Evolutionary conservation across 805 yeast species (phyloP).

Genomic region (Ogataea corticis): DNA sequence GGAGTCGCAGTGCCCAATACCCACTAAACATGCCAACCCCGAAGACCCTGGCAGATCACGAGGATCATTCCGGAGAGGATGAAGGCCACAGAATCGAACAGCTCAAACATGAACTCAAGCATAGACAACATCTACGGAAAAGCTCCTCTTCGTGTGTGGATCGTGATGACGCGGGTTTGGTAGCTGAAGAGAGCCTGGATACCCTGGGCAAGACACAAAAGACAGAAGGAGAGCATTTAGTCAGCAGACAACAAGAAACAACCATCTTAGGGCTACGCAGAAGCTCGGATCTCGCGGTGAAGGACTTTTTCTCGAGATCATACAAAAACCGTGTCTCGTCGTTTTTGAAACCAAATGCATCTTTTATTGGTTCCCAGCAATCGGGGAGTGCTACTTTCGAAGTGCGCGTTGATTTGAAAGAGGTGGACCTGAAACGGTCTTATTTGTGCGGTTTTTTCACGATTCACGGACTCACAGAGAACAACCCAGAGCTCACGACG

Average conservation of each 20-base stretch:
- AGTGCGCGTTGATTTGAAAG: slow-evolving; percentile 66
- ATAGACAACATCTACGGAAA: neutral
- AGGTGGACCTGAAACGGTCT: slow-evolving; percentile 61
- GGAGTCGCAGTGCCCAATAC: neutral
- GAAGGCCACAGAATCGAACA: slow-evolving; percentile 12
- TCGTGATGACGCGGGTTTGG: neutral
- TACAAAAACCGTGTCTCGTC: slow-evolving; percentile 30
- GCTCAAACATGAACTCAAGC: slow-evolving; percentile 13
- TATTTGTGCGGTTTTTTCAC: slow-evolving; percentile 59
- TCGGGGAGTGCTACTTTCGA: slow-evolving; percentile 65
- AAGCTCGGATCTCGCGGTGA: slow-evolving; percentile 3
- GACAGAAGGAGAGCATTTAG: no score
- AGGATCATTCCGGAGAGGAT: neutral
- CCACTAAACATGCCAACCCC: slow-evolving; percentile 19
- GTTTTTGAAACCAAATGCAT: slow-evolving; percentile 61
- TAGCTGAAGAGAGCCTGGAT: neutral
- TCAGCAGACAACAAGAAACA: neutral
- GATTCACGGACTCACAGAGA: slow-evolving; percentile 63
- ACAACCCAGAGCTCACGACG: slow-evolving; percentile 64
- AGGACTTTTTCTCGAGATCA: slow-evolving; percentile 22
- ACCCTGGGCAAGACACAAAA: neutral
- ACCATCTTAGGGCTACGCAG: slow-evolving; percentile 3
- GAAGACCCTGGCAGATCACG: neutral
- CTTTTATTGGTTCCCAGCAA: slow-evolving; percentile 68
- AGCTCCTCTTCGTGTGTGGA: neutral